A percentile compares a stretch with the other conserved stretches of the same genome.
Evolutionary conservation across 2,329 filamentous ascomycete species (phyloP).

Genomic region (Fusarium euwallaceae): DNA sequence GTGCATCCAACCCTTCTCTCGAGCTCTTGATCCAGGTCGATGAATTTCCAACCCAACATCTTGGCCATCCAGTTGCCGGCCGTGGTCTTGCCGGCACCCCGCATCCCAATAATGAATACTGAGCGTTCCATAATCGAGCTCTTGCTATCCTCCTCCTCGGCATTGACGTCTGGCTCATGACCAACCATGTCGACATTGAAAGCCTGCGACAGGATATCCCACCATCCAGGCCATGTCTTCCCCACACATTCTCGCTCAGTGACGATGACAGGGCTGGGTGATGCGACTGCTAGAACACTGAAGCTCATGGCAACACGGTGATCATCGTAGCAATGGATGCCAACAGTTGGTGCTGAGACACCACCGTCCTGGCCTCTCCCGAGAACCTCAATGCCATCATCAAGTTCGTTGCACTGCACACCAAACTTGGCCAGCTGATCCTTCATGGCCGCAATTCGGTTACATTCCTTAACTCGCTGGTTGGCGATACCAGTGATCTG

Average conservation of each 20-base stretch:
- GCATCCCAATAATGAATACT: slow-evolving; percentile 96
- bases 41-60: slow-evolving; percentile 79
- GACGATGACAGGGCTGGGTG: slow-evolving; percentile 80
- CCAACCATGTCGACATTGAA: slow-evolving; percentile 86
- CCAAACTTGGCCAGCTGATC: slow-evolving; percentile 95
- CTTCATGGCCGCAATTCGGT: slow-evolving; percentile 95
- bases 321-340: slow-evolving; percentile 95
- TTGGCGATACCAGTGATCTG: slow-evolving; percentile 96
- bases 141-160: slow-evolving; percentile 26
- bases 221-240: slow-evolving; percentile 99
- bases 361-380: slow-evolving; percentile 63
- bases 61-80: slow-evolving; percentile 87
- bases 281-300: slow-evolving; percentile 83
- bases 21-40: slow-evolving; percentile 90
- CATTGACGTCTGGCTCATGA: slow-evolving; percentile 65
- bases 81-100: slow-evolving; percentile 96
- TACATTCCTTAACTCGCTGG: slow-evolving; percentile 97
- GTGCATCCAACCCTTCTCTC: slow-evolving; percentile 79
- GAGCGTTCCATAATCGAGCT: slow-evolving; percentile 65
- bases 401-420: slow-evolving; percentile 85
- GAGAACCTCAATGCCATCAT: slow-evolving; percentile 88
- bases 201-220: slow-evolving; percentile 85
- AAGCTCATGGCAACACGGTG: slow-evolving; percentile 99
- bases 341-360: slow-evolving; percentile 69
- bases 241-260: slow-evolving; percentile 92